phyloP scores from a whole-genome alignment of 2,329 filamentous ascomycete species.

The Calonectria pseudoreteaudii region DNA sequence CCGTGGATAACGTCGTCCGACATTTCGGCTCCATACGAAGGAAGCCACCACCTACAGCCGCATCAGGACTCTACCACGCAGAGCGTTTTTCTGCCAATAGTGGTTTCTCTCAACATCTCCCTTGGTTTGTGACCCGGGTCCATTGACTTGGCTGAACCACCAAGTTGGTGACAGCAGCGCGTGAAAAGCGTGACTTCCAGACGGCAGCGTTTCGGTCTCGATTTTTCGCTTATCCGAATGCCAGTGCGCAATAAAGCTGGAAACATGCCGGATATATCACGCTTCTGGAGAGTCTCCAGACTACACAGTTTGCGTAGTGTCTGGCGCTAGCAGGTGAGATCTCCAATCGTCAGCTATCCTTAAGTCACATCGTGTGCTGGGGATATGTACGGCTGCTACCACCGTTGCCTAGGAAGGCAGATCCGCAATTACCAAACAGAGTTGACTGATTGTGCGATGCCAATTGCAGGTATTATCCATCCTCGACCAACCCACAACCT shows the following conservation, averaged over 20 bases:
- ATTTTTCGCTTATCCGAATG: not conserved
- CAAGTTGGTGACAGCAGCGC: not conserved
- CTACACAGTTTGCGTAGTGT: not conserved
- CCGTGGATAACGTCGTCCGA: not conserved
- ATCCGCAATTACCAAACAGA: not conserved
- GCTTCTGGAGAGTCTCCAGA: not conserved
- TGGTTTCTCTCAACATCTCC: not conserved
- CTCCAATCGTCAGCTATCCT: not conserved
- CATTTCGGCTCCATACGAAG: not conserved
- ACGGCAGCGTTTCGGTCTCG: not conserved
- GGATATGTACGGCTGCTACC: not conserved
- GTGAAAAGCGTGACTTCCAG: not conserved
- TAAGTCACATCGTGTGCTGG: not conserved
- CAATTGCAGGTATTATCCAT: not conserved
- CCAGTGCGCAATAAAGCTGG: not conserved
- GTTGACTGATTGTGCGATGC: not conserved
- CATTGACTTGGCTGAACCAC: not conserved
- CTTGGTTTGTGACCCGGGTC: not conserved
- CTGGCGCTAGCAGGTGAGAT: not conserved
- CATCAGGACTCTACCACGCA: not conserved
- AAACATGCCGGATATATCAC: not conserved
- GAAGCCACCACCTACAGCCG: not conserved
- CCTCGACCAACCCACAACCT: not conserved
- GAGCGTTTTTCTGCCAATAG: not conserved
- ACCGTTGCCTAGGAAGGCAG: not conserved